Conservation (phyloP, 805 yeast genomes). For the Torulaspora gathmanii region DNA sequence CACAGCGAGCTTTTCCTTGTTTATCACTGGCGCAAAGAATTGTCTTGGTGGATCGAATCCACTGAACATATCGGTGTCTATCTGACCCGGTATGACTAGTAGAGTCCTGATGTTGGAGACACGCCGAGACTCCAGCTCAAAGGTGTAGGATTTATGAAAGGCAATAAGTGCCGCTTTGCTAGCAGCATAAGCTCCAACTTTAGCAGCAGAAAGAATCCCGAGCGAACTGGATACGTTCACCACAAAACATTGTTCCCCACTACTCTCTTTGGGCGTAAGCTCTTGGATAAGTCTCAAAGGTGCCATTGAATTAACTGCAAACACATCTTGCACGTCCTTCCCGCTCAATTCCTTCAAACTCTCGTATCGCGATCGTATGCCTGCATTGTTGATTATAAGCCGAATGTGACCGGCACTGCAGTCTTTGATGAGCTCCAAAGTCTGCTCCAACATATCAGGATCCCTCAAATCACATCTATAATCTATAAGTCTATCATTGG, state of each 20-base stretch:
- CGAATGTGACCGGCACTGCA: conserved; percentile 51
- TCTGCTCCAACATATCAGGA: conserved; percentile 38
- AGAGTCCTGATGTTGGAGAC: conserved; percentile 59
- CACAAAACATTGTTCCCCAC: conserved; percentile 57
- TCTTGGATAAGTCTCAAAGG: conserved; percentile 62
- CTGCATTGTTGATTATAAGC: conserved; percentile 79
- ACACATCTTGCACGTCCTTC: conserved; percentile 51
- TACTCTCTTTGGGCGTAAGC: conserved; percentile 56
- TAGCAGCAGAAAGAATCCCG: conserved; percentile 77
- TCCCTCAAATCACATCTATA: conserved; percentile 65
- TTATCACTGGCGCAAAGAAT: conserved; percentile 72
- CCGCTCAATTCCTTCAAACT: conserved; percentile 45
- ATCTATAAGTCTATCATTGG: conserved; percentile 38
- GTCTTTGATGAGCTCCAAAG: conserved; percentile 39
- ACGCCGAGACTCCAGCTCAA: conserved; percentile 52
- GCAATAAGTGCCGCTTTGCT: conserved; percentile 82
- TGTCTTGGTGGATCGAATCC: conserved; percentile 71
- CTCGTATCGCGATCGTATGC: conserved; percentile 52
- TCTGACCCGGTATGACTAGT: conserved; percentile 78
- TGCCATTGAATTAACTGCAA: conserved; percentile 62
- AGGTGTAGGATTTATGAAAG: conserved; percentile 74
- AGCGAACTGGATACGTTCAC: conserved; percentile 75
- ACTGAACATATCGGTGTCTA: conserved; percentile 69
- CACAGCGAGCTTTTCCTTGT: conserved; percentile 53
- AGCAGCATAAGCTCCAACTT: conserved; percentile 74